Evolutionary conservation across 164 flowering plant species (phyloP), one percentile per base, ranked within the genome.

Genomic region (Vitis cinerea): DNA sequence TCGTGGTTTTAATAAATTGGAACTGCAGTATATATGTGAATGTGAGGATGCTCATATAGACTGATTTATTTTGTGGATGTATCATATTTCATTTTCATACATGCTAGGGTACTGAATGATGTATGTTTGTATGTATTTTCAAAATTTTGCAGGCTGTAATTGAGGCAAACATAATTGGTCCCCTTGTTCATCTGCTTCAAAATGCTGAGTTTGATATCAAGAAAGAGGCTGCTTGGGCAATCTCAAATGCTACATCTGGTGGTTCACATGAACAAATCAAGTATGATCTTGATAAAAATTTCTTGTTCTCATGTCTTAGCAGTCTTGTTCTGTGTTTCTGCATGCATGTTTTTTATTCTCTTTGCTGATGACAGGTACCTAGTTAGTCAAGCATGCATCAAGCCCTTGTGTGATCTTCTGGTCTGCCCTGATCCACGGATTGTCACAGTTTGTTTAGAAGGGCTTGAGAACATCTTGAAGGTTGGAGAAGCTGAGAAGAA

Each of bases 221-320:
- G 76, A 87, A 84, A 64, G 88, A 87, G 76, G 88, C 90, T 69
- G 90, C 90, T 1, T 84, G 90, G 90, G 90, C 88, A 44, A 80
- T 86, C 61, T 86, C 89, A 67, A 86, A 86, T 79, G 90, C 88
- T 10, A 82, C 88, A 9, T 85, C 88, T 71, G 88, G 88, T 61
- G 90, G 90, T 31, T 67, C 80, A 16, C 82, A 75, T 70, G 90
- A 87, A 3, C 90, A 87, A 67, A 83, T 87, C 54, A 87, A 85
- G 90, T 85, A 77, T 63, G 82, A 10, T 50, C 47, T 53, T 61
- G 15, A 19, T 17, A n/a, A 8, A n/a, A 14, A 14, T 60, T 17
- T 61, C 19, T 11, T 54, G 3, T 53, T 37, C 31, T n/a, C 50
- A 58, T 31, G 14, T 70, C 3, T 1, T 52, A 31, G 27, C 31